Evolutionary conservation across 225 moss, liverwort and hornwort genomes (phyloP).

Genomic region (Marchantia paleacea): DNA sequence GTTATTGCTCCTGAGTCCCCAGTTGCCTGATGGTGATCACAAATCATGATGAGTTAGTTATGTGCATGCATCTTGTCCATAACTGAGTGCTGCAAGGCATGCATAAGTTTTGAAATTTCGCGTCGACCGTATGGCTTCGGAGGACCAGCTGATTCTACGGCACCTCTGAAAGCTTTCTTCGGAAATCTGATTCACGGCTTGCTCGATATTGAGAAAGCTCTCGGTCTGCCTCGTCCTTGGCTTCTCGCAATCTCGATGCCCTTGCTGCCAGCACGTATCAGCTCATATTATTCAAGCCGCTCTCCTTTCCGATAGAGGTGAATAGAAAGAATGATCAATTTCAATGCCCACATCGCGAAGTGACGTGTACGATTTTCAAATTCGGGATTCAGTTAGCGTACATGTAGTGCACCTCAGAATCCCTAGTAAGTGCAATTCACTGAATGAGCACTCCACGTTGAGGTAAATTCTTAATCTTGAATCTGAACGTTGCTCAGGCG

Average conservation of each 20-base stretch:
- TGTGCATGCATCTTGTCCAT: background rate
- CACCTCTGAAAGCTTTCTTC: constrained; percentile 41
- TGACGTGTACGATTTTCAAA: no score
- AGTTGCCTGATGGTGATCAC: constrained; percentile 15
- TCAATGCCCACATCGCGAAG: no score
- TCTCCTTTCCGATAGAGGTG: background rate
- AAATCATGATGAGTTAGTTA: background rate
- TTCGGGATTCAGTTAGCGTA: no score
- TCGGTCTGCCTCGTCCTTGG: constrained; percentile 38
- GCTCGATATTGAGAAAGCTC: constrained; percentile 39
- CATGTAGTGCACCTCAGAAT: no score
- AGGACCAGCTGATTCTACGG: background rate
- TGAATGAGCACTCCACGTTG: no score
- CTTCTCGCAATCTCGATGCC: constrained; percentile 36
- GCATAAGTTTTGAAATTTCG: background rate
- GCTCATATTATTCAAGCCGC: background rate
- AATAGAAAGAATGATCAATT: background rate
- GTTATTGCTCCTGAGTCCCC: constrained; percentile 19
- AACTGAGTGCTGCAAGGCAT: background rate
- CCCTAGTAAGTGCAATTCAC: no score
- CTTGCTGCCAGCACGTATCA: constrained; percentile 25
- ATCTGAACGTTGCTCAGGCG: no score
- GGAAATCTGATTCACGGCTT: constrained; percentile 37
- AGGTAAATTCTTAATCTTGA: no score
- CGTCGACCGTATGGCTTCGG: background rate